Evolutionary conservation across 805 yeast species (phyloP).

Genomic region (Diddensiella transvaalensis): DNA sequence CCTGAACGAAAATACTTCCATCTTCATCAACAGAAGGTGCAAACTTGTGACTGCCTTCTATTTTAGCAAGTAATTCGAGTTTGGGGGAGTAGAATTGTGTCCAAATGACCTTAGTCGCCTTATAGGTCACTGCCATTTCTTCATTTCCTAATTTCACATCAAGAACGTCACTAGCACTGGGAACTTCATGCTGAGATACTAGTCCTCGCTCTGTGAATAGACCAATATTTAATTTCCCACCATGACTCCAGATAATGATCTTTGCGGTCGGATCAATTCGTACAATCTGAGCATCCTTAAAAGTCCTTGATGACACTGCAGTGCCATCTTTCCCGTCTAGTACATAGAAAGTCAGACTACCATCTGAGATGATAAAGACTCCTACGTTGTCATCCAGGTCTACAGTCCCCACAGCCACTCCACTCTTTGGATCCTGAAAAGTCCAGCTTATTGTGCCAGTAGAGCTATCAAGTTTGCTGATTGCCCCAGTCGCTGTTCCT

Average conservation of each 20-base stretch:
- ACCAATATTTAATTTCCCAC: neutral
- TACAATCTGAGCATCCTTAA: neutral
- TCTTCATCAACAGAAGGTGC: neutral
- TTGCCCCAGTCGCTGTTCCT: neutral
- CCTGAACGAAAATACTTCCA: neutral
- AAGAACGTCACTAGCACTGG: neutral
- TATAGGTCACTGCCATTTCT: neutral
- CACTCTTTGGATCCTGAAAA: neutral
- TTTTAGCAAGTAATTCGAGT: neutral
- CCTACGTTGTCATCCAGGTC: constrained; percentile 6
- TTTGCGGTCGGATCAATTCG: neutral
- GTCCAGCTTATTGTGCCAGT: constrained; percentile 7
- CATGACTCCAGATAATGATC: neutral
- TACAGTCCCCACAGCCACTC: neutral
- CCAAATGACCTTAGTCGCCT: neutral
- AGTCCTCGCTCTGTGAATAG: constrained; percentile 2
- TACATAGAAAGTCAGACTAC: neutral
- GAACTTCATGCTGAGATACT: neutral
- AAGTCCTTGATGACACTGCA: neutral
- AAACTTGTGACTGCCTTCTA: neutral
- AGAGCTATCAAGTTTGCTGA: constrained; percentile 5
- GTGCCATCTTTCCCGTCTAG: neutral
- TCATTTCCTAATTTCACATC: neutral
- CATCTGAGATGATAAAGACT: neutral
- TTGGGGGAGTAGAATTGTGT: neutral